Base-by-base conservation (phyloP, 2,329 filamentous ascomycete genomes). In the Hymenoscyphus fraxineus region DNA sequence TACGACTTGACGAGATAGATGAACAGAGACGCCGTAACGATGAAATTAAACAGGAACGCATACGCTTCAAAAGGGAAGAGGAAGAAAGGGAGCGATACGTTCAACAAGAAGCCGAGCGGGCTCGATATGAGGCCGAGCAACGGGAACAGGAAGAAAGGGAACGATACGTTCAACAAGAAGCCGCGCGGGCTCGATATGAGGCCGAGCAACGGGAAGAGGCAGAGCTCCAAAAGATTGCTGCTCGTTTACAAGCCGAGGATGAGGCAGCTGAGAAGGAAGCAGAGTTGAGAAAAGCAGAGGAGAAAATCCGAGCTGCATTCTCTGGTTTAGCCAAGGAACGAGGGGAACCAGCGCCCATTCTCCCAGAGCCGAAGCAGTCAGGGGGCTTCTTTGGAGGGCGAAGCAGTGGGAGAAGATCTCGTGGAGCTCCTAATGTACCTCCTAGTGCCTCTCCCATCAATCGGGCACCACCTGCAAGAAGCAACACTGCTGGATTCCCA, bases 251-350 rank as follows among this genome's bases (percentile, higher is more conserved):
- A 57, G 57, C n/a, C 31, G 58, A 59, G 19, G 61, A 60, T 16
- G 61, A 58, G n/a, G 61, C 58, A 15, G 58, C 39, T 15, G 27
- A 35, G 16, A 64, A 64, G 41, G 44, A 64, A 39, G 32, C 19
- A 40, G 44, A 64, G 39, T 27, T 64, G 27, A 19, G 32, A 22
- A 64, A 64, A 56, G 62, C 62, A 12, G 62, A 64, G 40, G 62
- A 60, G 38, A 64, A 64, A 38, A 64, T 64, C 44, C 41, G 47
- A 9, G 62, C 62, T 22, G 62, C 62, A 31, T 64, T 64, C 35
- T 58, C 62, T 16, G 62, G 62, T n/a, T 31, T 64, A 27, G 62
- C 62, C 9, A 31, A 60, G 22, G 58, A 64, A 41, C 57, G 62
- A 19, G 62, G 58, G 3, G 15, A 57, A 22, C 22, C 22, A 51